A percentile compares a stretch with the other conserved stretches of the same genome.
These are phyloP conservation scores for Diaporthe australafricana DNA, from an alignment of 2,329 filamentous ascomycete species.

Conservation along the genomic window DNA sequence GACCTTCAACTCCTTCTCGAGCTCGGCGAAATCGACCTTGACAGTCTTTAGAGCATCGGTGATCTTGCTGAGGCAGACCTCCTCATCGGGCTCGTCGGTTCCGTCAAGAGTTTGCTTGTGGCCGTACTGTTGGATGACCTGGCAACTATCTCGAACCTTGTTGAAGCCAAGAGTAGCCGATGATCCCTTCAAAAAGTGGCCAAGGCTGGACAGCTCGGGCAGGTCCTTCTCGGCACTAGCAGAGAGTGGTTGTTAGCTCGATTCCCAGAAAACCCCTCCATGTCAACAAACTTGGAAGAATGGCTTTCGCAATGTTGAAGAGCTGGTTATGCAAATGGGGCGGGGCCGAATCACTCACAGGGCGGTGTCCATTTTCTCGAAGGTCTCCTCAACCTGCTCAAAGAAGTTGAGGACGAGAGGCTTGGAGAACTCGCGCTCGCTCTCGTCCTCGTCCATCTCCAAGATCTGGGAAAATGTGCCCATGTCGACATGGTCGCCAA, in stretches of 20 bases:
- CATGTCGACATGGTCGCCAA: conserved; percentile 82
- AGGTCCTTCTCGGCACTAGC: conserved; percentile 76
- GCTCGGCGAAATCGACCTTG: conserved; percentile 81
- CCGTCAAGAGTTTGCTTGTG: conserved; percentile 85
- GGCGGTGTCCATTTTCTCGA: conserved; percentile 82
- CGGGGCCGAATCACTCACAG: conserved; percentile 72
- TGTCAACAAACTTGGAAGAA: not conserved
- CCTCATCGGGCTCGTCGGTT: conserved; percentile 72
- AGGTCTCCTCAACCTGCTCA: conserved; percentile 88
- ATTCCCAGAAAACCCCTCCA: not conserved
- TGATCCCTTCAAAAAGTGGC: conserved; percentile 97
- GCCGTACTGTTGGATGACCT: conserved; percentile 96
- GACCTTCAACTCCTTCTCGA: conserved; percentile 74
- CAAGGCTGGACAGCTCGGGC: conserved; percentile 80
- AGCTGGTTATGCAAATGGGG: conserved; percentile 6
- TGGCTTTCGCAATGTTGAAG: not conserved
- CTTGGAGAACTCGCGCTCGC: conserved; percentile 86
- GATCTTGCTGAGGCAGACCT: conserved; percentile 77
- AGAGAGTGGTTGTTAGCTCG: conserved; percentile 26
- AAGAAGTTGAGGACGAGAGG: conserved; percentile 94
- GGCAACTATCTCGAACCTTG: conserved; percentile 92
- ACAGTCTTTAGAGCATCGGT: conserved; percentile 76
- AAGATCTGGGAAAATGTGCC: conserved; percentile 93
- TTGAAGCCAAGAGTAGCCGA: conserved; percentile 92
- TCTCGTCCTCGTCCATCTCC: conserved; percentile 95